Evolutionary conservation across 257 asterid species (phyloP).

Genomic region (Solanum appendiculatum): DNA sequence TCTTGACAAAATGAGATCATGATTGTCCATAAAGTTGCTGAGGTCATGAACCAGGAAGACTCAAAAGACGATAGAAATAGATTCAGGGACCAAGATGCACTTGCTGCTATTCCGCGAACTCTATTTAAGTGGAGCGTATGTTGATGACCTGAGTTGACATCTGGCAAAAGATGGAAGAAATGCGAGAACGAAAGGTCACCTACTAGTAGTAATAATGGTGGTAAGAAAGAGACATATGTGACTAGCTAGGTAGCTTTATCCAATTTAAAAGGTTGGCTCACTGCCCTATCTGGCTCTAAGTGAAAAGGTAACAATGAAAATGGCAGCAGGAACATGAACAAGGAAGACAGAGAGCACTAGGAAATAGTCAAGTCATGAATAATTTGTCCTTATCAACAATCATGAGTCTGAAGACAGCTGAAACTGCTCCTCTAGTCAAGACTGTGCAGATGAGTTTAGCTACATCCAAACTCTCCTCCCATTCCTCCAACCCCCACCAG

Average conservation of each 20-base stretch:
- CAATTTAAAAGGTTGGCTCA: background rate
- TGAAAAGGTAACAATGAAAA: background rate
- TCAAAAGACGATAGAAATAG: background rate
- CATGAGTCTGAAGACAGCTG: background rate
- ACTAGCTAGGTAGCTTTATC: background rate
- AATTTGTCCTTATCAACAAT: background rate
- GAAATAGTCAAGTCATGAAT: background rate
- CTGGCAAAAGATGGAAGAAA: background rate
- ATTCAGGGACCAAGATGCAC: background rate
- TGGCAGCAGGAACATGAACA: background rate
- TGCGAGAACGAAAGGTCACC: background rate
- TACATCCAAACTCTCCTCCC: too few relatives aligned
- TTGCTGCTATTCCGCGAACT: background rate
- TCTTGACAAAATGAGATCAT: background rate
- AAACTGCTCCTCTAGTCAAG: background rate
- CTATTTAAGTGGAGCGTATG: background rate
- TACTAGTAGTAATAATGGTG: background rate
- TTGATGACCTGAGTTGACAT: background rate
- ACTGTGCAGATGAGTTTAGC: background rate
- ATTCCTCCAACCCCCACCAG: too few relatives aligned
- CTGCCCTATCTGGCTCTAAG: background rate
- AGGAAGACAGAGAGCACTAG: background rate
- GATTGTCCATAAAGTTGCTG: background rate
- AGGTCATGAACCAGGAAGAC: background rate
- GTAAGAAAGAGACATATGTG: background rate